These are phyloP conservation scores for Aspergillus pseudoglaucus DNA, from an alignment of 2,329 filamentous ascomycete species.

Conservation along the genomic window DNA sequence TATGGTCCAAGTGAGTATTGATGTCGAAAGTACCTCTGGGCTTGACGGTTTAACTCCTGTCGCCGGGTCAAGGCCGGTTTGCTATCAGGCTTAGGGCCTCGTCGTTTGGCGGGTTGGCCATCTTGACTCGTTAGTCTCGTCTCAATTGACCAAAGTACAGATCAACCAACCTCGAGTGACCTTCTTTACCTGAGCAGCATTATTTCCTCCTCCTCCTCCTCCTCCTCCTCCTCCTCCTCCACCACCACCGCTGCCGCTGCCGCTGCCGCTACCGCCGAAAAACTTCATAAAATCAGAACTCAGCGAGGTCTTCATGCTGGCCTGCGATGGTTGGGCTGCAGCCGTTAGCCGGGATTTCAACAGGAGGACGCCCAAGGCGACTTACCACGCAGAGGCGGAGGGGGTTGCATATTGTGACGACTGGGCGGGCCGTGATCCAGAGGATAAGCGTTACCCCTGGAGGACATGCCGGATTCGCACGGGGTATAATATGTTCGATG, in stretches of 20 bases:
- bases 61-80: constrained; percentile 87
- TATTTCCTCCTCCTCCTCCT: no score
- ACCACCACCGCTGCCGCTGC: no score
- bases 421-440: constrained; percentile 14
- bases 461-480: neutral
- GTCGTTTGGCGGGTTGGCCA: constrained; percentile 77
- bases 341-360: neutral
- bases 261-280: constrained; percentile 42
- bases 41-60: constrained; percentile 91
- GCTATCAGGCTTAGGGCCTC: constrained; percentile 93
- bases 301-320: constrained; percentile 10
- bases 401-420: no score
- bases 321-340: constrained; percentile 13
- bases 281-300: constrained; percentile 44
- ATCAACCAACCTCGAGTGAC: constrained; percentile 60
- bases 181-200: constrained; percentile 53
- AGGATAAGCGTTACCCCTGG: constrained; percentile 11
- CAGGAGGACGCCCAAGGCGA: constrained; percentile 1
- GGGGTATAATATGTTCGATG: constrained; percentile 15
- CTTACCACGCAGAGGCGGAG: constrained; percentile 10
- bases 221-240: no score
- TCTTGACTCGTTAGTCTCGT: constrained; percentile 45
- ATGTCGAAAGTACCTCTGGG: constrained; percentile 63
- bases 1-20: neutral
- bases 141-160: neutral